A percentile compares a stretch with the other conserved stretches of the same genome.
Conservation (phyloP, 257 asterid genomes). For the Nicotiana obtusifolia region DNA sequence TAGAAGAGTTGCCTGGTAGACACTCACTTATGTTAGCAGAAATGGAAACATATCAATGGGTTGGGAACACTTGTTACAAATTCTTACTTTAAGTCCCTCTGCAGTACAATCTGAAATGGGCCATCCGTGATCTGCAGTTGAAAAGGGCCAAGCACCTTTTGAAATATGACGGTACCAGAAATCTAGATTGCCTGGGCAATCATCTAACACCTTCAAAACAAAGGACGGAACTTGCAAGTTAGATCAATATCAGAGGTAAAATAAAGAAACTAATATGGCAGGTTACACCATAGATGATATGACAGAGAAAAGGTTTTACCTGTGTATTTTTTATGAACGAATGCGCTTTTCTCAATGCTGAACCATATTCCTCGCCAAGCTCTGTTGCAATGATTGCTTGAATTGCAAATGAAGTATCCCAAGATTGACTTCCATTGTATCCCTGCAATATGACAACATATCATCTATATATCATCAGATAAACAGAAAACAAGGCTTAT, state of each 20-base stretch:
- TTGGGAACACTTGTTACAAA: neutral
- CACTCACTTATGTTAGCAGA: constrained; percentile 11
- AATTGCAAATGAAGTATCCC: constrained; percentile 86
- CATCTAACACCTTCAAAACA: constrained; percentile 62
- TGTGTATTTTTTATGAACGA: constrained; percentile 60
- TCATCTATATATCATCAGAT: constrained; percentile 9
- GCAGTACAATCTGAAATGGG: constrained; percentile 99
- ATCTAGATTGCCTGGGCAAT: constrained; percentile 79
- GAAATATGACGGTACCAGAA: constrained; percentile 94
- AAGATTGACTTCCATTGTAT: constrained; percentile 91
- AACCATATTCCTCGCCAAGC: constrained; percentile 62
- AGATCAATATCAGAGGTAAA: constrained; percentile 9
- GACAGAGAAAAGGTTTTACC: constrained; percentile 34
- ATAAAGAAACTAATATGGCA: constrained; percentile 1
- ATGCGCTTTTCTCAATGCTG: constrained; percentile 71
- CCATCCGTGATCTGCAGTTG: constrained; percentile 99
- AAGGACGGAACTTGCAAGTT: constrained; percentile 15
- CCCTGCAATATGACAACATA: constrained; percentile 46
- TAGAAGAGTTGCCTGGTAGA: constrained; percentile 60
- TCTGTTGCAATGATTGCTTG: constrained; percentile 83
- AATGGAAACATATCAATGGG: neutral
- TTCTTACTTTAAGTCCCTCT: constrained; percentile 82
- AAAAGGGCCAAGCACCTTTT: constrained; percentile 99
- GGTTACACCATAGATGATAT: constrained; percentile 1
- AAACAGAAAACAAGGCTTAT: neutral